Base-by-base conservation (phyloP, 768 basidiomycete genomes). In the Suillus sp. region DNA sequence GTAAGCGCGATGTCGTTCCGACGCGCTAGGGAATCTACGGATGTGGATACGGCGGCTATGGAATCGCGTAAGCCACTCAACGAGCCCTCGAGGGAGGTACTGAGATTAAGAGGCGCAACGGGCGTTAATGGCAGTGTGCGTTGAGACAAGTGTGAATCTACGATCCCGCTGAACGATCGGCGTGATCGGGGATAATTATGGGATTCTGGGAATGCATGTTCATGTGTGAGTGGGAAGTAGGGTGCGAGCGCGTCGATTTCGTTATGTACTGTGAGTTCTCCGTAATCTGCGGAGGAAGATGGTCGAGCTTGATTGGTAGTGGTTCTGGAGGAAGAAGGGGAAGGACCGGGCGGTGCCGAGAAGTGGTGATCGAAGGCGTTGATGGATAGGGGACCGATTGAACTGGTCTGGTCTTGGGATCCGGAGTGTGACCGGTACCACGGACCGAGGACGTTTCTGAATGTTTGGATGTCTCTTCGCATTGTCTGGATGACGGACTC, bases 1-100 rank as follows among this genome's bases (percentile, higher is more conserved):
- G 85, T 81, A 59, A 90, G 74, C 45, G 86, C 84, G 67, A 92
- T 84, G 54, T 91, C 89, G 59, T 81, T 85, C 27, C 86, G 78
- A 54, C 88, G 79, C 20, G 82, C 85, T 11, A 90, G 75, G 1
- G 83, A 87, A 62, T 89, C 88, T 45, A 90, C 77, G 1, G 86
- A 80, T 7, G 80, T 74, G n/a, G 84, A 81, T n/a, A 90, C 76
- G 13, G 84, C 75, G 56, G 85, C 80, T 40, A 92, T 70, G 58
- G 86, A 86, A 42, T 85, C 86, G 51, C 87, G 80, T 59, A 92
- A 74, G 22, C 85, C 82, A 5, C 70, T 71, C 27, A 91, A 72
- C 27, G 89, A 79, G n/a, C 84, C 86, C 65, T 89, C 86, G 20
- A 92, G 76, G 20, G 86, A 82, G n/a, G 82, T 80, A 51, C 81